These are phyloP conservation scores for Endothia cerciana DNA, from an alignment of 2,329 filamentous ascomycete genomes.

Conservation along the genomic window DNA sequence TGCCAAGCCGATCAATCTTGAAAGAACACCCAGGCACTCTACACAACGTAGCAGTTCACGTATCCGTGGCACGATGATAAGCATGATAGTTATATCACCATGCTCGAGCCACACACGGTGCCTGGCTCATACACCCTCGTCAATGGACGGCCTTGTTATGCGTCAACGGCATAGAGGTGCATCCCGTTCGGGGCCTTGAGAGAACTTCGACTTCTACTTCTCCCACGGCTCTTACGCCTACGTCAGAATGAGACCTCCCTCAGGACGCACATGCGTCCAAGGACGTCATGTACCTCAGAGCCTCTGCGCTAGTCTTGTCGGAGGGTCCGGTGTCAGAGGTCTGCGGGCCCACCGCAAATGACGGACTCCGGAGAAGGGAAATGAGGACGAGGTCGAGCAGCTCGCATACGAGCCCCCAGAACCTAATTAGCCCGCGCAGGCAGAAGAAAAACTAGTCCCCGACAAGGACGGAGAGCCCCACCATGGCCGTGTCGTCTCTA, in stretches of 20 bases:
- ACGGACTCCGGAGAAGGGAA: background rate
- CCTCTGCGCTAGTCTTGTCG: background rate
- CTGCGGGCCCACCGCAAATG: constrained; percentile 1
- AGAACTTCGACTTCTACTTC: background rate
- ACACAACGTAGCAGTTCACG: background rate
- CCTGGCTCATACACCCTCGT: background rate
- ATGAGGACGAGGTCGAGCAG: background rate
- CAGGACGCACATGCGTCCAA: background rate
- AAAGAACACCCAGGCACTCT: background rate
- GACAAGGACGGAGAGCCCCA: background rate
- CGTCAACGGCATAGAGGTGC: background rate
- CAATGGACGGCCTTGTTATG: background rate
- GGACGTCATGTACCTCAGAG: background rate
- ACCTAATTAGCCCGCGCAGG: background rate
- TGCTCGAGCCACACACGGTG: background rate
- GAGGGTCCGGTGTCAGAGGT: background rate
- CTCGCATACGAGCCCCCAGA: background rate
- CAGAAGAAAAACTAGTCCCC: background rate
- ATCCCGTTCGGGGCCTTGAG: background rate
- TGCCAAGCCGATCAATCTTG: background rate
- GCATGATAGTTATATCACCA: background rate
- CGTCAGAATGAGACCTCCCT: background rate
- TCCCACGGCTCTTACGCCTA: background rate
- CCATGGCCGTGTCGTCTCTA: background rate
- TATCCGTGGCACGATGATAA: background rate